Evolutionary conservation across 2,329 filamentous ascomycete genomes (phyloP).

Genomic region (Macroventuria anomochaeta): DNA sequence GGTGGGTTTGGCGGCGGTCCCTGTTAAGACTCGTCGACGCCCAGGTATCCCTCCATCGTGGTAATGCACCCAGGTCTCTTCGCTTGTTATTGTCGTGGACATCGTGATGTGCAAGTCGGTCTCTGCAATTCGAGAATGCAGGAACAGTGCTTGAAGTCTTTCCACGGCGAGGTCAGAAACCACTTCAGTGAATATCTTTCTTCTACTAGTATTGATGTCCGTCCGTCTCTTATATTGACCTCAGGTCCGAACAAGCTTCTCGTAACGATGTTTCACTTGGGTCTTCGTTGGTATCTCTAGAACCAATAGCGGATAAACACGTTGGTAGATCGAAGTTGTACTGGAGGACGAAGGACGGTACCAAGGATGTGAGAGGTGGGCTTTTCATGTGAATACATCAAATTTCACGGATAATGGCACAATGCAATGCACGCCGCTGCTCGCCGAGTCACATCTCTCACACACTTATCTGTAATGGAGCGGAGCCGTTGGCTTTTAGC

Average conservation of each 20-base stretch:
- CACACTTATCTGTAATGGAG: not conserved
- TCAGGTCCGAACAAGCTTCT: not conserved
- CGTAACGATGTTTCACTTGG: not conserved
- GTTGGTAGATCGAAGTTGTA: too few relatives aligned
- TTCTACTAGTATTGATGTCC: too few relatives aligned
- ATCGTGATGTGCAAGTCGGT: too few relatives aligned
- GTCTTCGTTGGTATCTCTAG: not conserved
- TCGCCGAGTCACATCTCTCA: not conserved
- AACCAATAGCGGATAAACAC: not conserved
- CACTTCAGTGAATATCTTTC: too few relatives aligned
- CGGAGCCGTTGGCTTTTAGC: not conserved
- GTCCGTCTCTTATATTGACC: not conserved
- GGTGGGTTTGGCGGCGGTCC: conserved; percentile 31
- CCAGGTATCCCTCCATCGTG: conserved; percentile 42
- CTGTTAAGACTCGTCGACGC: conserved; percentile 33
- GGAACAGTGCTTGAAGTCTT: too few relatives aligned
- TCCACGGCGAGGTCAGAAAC: too few relatives aligned
- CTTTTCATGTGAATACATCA: not conserved
- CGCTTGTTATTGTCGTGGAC: conserved; percentile 19
- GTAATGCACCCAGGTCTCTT: conserved; percentile 36
- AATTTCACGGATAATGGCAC: not conserved
- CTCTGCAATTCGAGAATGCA: too few relatives aligned
- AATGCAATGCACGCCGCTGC: not conserved
- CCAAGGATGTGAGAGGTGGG: not conserved
- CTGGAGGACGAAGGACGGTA: not conserved